Percentiles rank a stretch among this genome's conserved stretches.
These are phyloP conservation scores for Linum tenue DNA, from an alignment of 345 rosid genomes.

Conservation along the genomic window DNA sequence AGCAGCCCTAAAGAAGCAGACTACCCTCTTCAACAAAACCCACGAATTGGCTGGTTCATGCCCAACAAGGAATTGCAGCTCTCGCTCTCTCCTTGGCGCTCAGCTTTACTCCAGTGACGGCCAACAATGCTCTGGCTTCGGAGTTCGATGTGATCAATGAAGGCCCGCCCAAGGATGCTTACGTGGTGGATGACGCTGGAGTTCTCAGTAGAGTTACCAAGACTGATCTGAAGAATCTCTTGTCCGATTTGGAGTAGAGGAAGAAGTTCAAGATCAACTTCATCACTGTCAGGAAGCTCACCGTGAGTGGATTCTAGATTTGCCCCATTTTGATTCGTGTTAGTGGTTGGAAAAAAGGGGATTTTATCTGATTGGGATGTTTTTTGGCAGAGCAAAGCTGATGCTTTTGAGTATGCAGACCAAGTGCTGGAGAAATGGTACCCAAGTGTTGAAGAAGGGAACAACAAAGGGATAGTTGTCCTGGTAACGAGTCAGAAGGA, in stretches of 20 bases:
- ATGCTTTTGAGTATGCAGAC: conserved; percentile 98
- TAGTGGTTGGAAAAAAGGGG: neutral
- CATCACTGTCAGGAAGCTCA: conserved; percentile 87
- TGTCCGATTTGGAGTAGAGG: conserved; percentile 87
- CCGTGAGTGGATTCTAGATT: conserved; percentile 38
- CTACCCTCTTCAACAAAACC: conserved; percentile 25
- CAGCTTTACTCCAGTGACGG: conserved; percentile 52
- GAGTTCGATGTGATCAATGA: conserved; percentile 82
- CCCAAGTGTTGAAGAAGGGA: conserved; percentile 83
- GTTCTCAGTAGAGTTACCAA: conserved; percentile 87
- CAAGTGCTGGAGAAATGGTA: conserved; percentile 92
- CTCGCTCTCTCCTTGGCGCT: conserved; percentile 69
- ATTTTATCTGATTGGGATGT: conserved; percentile 3
- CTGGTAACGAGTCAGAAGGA: conserved; percentile 90
- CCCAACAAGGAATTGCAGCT: conserved; percentile 75
- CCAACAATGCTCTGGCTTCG: conserved; percentile 59
- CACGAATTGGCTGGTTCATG: conserved; percentile 45
- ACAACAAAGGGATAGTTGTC: conserved; percentile 81
- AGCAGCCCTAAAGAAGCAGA: conserved; percentile 29
- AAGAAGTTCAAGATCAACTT: conserved; percentile 67
- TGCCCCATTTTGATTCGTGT: neutral
- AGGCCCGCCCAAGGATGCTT: conserved; percentile 79
- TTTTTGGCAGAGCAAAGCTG: conserved; percentile 86
- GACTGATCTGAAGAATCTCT: conserved; percentile 67
- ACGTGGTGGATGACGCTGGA: conserved; percentile 81